Base-by-base conservation (phyloP, 2,329 filamentous ascomycete species). In the Xylariaceae sp. region DNA sequence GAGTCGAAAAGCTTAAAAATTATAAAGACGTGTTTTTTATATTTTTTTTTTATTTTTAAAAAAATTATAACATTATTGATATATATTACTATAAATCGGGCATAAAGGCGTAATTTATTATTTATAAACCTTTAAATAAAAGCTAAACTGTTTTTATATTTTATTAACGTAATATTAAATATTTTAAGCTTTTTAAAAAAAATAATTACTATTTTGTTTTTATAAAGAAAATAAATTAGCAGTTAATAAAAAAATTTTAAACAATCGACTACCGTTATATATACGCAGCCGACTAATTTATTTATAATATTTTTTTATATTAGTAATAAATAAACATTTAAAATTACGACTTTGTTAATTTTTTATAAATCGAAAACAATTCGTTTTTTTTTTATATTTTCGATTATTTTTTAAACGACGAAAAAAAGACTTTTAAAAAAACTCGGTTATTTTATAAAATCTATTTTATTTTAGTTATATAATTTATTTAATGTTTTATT, bases 161-260 rank as follows among this genome's bases (percentile, higher is more conserved):
- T 44, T 44, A 44, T 35, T 44, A 44, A 33, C 3, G 27, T 31
- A 33, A 33, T 33, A 33, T 11, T 33, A 6, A 18, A 44, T 33
- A n/a, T 3, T 18, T 44, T 35, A 33, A 44, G n/a, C 7, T 9
- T 32, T 33, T 44, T 32, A 11, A 32, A 33, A 11, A 27, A 33
- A n/a, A 33, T 33, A 18, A 44, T 44, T 3, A 18, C 33, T 33
- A 44, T 33, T 11, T 35, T 33, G 15, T 39, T 14, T 12, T 39
- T 12, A 17, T 39, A 15, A 2, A 15, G 22, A 5, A 31, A 15
- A 15, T 46, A 31, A 30, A 39, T 32, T n/a, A 6, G 17, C 17
- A 46, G 39, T 36, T 46, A 40, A 18, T 45, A 45, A 40, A 46
- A 46, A 46, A 39, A 46, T 18, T 22, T 27, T 30, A 6, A 30